Percentiles rank a stretch among this genome's conserved stretches.
These are phyloP conservation scores for Pythium sp. DNA, from an alignment of 352 stramenopile species.

Conservation along the genomic window DNA sequence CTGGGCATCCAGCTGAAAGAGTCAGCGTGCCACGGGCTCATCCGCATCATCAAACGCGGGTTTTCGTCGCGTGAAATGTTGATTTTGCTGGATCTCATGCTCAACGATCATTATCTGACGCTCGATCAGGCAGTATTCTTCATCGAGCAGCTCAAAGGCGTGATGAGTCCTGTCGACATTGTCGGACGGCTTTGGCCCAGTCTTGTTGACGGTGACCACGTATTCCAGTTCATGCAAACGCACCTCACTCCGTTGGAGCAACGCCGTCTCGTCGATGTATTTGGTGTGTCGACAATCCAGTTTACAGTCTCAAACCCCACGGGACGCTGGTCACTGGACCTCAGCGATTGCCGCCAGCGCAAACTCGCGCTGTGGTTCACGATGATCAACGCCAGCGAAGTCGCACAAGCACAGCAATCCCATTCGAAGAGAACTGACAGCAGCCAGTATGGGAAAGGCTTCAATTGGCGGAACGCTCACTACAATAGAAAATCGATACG, in stretches of 20 bases:
- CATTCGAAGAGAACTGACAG: conserved; percentile 54
- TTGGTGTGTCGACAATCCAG: conserved; percentile 43
- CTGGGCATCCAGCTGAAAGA: conserved; percentile 23
- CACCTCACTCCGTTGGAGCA: conserved; percentile 42
- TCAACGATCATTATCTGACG: conserved; percentile 54
- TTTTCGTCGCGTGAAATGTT: conserved; percentile 53
- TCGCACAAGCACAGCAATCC: conserved; percentile 19
- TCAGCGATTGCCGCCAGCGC: conserved; percentile 49
- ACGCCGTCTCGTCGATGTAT: conserved; percentile 52
- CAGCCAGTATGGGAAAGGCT: conserved; percentile 54
- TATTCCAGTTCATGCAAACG: conserved; percentile 47
- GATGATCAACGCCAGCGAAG: conserved; percentile 51
- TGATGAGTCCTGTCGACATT: conserved; percentile 52
- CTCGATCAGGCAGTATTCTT: conserved; percentile 40
- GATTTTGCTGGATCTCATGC: conserved; percentile 42
- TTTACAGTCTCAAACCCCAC: conserved; percentile 64
- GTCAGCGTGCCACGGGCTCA: conserved; percentile 32
- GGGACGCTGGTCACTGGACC: conserved; percentile 50
- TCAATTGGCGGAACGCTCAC: conserved; percentile 61
- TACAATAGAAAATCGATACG: conserved; percentile 57
- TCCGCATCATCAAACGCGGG: conserved; percentile 43
- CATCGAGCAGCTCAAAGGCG: conserved; percentile 29
- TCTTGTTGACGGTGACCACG: conserved; percentile 48
- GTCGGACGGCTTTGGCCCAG: conserved; percentile 53
- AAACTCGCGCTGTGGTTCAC: conserved; percentile 72